These are phyloP conservation scores for Lactarius sanguifluus DNA, from an alignment of 768 basidiomycete genomes.

Conservation along the genomic window DNA sequence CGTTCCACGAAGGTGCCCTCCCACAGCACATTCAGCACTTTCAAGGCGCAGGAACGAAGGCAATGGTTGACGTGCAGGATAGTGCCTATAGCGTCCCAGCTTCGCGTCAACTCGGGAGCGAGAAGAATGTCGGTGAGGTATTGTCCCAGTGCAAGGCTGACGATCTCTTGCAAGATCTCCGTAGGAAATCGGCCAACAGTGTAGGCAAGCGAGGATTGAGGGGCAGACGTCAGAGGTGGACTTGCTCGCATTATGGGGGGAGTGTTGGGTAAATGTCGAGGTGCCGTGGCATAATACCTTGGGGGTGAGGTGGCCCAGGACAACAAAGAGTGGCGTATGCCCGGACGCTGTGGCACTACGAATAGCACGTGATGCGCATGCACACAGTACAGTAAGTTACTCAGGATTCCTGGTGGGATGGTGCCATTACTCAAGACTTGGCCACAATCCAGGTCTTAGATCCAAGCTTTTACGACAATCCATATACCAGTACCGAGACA, in stretches of 20 bases:
- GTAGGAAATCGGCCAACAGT: constrained; percentile 4
- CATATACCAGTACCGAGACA: too few relatives aligned
- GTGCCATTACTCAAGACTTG: too few relatives aligned
- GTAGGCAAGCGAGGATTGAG: neutral
- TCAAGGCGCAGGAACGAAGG: constrained; percentile 12
- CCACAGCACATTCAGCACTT: constrained; percentile 6
- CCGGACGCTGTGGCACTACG: neutral
- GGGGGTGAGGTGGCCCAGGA: neutral
- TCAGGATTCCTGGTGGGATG: too few relatives aligned
- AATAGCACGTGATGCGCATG: too few relatives aligned
- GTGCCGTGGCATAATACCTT: constrained; percentile 6
- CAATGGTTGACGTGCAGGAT: constrained; percentile 13
- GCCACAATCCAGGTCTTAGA: too few relatives aligned
- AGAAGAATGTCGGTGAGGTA: constrained; percentile 18
- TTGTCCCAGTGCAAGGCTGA: constrained; percentile 11
- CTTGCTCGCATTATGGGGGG: neutral
- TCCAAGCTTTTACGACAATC: too few relatives aligned
- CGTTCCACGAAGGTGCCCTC: constrained; percentile 12
- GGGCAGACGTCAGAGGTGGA: neutral
- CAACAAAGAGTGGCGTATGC: neutral
- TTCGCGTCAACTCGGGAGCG: constrained; percentile 6
- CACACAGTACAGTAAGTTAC: too few relatives aligned
- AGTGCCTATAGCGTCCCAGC: constrained; percentile 12
- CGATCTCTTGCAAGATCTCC: constrained; percentile 13
- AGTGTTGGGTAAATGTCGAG: neutral